phyloP scores from a whole-genome alignment of 345 rosid species.

The Boechera retrofracta region DNA sequence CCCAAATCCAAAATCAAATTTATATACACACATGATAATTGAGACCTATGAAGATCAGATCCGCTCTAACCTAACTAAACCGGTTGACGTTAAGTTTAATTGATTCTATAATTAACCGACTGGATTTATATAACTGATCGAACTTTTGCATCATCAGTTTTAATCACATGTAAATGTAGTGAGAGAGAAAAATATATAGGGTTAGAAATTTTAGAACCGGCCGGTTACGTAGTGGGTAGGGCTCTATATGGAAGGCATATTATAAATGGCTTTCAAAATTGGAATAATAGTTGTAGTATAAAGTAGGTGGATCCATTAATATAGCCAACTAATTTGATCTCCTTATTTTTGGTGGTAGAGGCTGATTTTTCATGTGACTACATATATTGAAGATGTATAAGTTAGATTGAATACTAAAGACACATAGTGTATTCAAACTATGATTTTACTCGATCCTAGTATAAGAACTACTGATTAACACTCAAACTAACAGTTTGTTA shows the following conservation, averaged over 20 bases:
- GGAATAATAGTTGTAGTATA: slow-evolving; percentile 5
- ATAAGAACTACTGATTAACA: not conserved
- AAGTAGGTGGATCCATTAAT: slow-evolving; percentile 32
- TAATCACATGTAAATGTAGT: not conserved
- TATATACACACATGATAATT: slow-evolving; percentile 22
- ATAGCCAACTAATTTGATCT: slow-evolving; percentile 15
- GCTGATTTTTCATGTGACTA: slow-evolving; percentile 40
- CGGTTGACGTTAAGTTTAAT: not conserved
- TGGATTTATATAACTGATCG: not conserved
- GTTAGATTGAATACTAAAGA: not conserved
- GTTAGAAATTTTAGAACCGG: not conserved
- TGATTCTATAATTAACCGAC: not conserved
- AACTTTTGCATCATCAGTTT: not conserved
- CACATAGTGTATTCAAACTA: not conserved
- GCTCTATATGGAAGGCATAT: slow-evolving; percentile 29
- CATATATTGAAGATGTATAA: not conserved
- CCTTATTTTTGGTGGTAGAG: slow-evolving; percentile 8
- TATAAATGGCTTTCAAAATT: slow-evolving; percentile 12
- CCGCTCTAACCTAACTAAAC: slow-evolving; percentile 23
- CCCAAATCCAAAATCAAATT: not conserved
- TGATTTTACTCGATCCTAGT: not conserved
- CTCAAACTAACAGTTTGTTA: not conserved
- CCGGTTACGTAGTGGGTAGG: slow-evolving; percentile 9
- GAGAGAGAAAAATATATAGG: not conserved
- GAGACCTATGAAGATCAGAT: slow-evolving; percentile 11